A percentile compares a stretch with the other conserved stretches of the same genome.
phyloP scores from a whole-genome alignment of 441 rosid species.

The Erysimum cheiri region DNA sequence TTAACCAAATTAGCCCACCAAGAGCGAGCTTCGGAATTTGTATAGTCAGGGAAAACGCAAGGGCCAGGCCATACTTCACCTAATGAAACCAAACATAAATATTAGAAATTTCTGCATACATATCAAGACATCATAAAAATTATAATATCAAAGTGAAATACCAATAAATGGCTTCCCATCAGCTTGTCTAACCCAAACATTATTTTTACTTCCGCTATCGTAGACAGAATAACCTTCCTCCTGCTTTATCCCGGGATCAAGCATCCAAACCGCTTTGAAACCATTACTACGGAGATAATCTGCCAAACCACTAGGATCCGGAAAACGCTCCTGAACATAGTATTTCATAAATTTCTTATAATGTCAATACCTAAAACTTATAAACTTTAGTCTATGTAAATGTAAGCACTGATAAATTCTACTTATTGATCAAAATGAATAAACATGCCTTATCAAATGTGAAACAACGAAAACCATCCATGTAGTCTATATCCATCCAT shows the following conservation, averaged over 20 bases:
- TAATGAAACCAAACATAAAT: conserved; percentile 43
- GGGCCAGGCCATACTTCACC: conserved; percentile 99
- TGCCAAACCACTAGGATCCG: conserved; percentile 70
- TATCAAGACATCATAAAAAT: background rate
- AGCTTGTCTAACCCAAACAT: conserved; percentile 74
- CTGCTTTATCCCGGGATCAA: conserved; percentile 89
- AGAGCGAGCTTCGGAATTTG: conserved; percentile 74
- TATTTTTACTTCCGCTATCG: conserved; percentile 71
- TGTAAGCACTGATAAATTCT: conserved; percentile 6
- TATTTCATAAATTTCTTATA: conserved; percentile 4
- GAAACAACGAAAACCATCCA: conserved; percentile 99
- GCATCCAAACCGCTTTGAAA: conserved; percentile 97
- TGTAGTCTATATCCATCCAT: conserved; percentile 99
- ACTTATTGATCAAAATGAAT: conserved; percentile 22
- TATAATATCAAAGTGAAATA: conserved; percentile 34
- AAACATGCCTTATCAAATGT: conserved; percentile 82
- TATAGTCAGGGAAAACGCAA: conserved; percentile 92
- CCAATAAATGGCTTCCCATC: conserved; percentile 77
- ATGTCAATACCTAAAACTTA: conserved; percentile 19
- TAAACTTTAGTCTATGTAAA: conserved; percentile 7
- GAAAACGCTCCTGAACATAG: conserved; percentile 65
- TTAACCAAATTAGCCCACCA: conserved; percentile 94
- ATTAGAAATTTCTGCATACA: conserved; percentile 16
- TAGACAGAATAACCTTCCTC: conserved; percentile 78
- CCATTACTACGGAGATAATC: conserved; percentile 68